These are phyloP conservation scores for Hypoxylon sp. DNA, from an alignment of 2,329 filamentous ascomycete species.

Conservation along the genomic window DNA sequence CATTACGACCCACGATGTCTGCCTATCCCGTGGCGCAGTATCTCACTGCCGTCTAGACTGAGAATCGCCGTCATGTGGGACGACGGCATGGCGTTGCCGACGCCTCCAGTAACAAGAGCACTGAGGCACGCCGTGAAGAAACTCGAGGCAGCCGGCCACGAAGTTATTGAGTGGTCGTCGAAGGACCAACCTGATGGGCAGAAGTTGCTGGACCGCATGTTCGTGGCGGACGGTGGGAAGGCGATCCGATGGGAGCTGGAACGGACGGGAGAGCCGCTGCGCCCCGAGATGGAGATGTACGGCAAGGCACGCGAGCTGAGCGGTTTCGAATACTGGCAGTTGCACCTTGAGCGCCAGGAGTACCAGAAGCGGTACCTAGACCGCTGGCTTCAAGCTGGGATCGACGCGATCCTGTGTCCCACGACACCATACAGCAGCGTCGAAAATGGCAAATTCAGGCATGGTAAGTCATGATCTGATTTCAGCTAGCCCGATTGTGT, in stretches of 20 bases:
- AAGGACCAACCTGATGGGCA: slow-evolving; percentile 59
- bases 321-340: slow-evolving; percentile 63
- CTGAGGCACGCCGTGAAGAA: slow-evolving; percentile 62
- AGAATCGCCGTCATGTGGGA: slow-evolving; percentile 74
- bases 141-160: slow-evolving; percentile 63
- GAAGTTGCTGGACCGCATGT: slow-evolving; percentile 61
- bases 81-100: slow-evolving; percentile 75
- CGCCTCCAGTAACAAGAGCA: slow-evolving; percentile 74
- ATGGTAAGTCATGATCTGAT: slow-evolving; percentile 54
- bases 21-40: slow-evolving; percentile 69
- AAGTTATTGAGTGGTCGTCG: slow-evolving; percentile 68
- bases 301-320: slow-evolving; percentile 56
- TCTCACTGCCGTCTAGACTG: slow-evolving; percentile 58
- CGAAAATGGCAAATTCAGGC: slow-evolving; percentile 61
- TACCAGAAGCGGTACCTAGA: slow-evolving; percentile 64
- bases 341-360: slow-evolving; percentile 62
- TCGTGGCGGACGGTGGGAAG: slow-evolving; percentile 63
- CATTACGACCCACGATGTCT: slow-evolving; percentile 69
- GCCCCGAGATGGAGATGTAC: slow-evolving; percentile 51
- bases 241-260: slow-evolving; percentile 59
- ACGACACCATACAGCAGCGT: slow-evolving; percentile 62
- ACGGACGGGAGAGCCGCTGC: slow-evolving; percentile 59
- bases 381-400: slow-evolving; percentile 62
- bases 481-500: not conserved
- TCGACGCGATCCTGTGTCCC: slow-evolving; percentile 76